These are phyloP conservation scores for Seiridium cupressi DNA, from an alignment of 2,329 filamentous ascomycete species.

Conservation along the genomic window DNA sequence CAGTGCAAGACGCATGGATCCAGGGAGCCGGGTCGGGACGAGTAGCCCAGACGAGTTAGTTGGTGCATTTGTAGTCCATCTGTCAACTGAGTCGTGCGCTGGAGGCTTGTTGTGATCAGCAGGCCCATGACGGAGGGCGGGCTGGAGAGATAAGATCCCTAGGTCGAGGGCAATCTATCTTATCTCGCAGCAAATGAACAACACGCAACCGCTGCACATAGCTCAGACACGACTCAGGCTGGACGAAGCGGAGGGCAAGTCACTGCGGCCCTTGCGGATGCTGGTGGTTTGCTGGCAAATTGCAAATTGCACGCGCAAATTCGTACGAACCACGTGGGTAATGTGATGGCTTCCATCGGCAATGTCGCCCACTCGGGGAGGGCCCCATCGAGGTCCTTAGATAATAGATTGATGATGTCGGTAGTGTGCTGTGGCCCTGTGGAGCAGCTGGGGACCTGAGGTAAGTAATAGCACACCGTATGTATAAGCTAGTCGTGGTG, in stretches of 20 bases:
- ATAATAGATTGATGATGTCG: neutral
- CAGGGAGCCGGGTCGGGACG: slow-evolving; percentile 2
- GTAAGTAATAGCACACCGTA: neutral
- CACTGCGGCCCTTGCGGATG: too few species aligned
- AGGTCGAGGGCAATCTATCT: neutral
- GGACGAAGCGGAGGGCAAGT: too few species aligned
- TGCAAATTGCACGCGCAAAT: neutral
- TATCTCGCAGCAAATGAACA: neutral
- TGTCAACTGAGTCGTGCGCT: neutral
- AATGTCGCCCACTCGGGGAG: neutral
- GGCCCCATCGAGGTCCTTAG: neutral
- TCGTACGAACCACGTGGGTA: neutral
- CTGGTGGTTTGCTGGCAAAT: neutral
- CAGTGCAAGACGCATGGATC: neutral
- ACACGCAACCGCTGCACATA: too few species aligned
- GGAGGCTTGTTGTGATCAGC: neutral
- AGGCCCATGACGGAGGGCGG: neutral
- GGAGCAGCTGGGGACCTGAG: neutral
- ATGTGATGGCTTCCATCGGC: neutral
- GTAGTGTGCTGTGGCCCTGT: neutral
- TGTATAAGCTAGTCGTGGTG: neutral
- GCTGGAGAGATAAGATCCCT: neutral
- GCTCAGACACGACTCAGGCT: neutral
- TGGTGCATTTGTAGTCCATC: neutral
- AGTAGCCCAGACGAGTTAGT: slow-evolving; percentile 1